These are phyloP conservation scores for Physcomitrium patens DNA, from an alignment of 225 moss, liverwort and hornwort genomes.

Conservation along the genomic window DNA sequence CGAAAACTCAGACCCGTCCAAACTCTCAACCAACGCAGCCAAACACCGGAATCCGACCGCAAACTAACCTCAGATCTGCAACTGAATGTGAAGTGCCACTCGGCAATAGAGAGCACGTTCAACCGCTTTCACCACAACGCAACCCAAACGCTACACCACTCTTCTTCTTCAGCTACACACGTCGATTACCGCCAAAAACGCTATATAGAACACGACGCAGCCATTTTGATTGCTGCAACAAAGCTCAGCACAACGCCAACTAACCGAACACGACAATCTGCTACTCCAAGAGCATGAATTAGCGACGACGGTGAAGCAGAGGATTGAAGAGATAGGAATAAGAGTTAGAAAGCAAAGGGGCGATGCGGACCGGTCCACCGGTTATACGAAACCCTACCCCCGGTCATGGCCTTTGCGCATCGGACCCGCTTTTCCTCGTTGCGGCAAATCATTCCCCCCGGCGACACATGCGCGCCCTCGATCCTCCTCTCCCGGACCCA, in stretches of 20 bases:
- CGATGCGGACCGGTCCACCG: too few species aligned
- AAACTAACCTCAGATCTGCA: conserved; percentile 50
- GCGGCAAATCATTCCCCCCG: too few species aligned
- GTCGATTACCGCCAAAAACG: conserved; percentile 48
- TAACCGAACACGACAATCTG: too few species aligned
- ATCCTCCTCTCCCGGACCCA: too few species aligned
- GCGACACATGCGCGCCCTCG: too few species aligned
- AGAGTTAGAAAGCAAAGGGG: too few species aligned
- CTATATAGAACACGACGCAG: conserved; percentile 58
- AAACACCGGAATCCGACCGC: neutral
- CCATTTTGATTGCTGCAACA: conserved; percentile 26
- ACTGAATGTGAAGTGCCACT: conserved; percentile 25
- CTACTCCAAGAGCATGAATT: neutral
- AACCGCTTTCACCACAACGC: neutral
- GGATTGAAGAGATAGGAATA: too few species aligned
- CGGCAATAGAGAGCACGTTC: neutral
- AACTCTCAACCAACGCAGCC: neutral
- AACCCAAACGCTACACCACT: neutral
- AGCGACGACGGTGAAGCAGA: neutral
- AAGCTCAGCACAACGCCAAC: neutral
- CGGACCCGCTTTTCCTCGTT: too few species aligned
- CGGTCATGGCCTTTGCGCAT: too few species aligned
- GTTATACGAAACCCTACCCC: too few species aligned
- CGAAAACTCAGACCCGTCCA: neutral
- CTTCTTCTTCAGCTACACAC: neutral